phyloP scores from a whole-genome alignment of 169 alveolate genomes.

The Cryptosporidium meleagridis region DNA sequence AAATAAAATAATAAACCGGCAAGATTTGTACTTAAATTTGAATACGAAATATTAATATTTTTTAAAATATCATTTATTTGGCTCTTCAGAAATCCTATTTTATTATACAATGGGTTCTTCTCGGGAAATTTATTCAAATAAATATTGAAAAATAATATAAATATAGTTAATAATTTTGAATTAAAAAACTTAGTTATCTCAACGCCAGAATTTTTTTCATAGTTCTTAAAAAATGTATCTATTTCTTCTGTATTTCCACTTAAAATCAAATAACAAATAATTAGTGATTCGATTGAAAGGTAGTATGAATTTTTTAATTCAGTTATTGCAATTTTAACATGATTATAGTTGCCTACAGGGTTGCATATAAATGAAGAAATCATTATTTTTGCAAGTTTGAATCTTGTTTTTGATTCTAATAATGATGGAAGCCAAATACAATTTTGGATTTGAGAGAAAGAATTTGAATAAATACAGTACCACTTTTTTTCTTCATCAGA shows the following conservation, averaged over 20 bases:
- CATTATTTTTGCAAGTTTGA: conserved; percentile 37
- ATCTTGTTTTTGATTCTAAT: conserved; percentile 42
- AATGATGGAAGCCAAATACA: conserved; percentile 57
- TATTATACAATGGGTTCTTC: not conserved
- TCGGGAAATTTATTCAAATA: conserved; percentile 33
- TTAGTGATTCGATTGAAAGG: conserved; percentile 30
- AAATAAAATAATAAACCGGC: conserved; percentile 12
- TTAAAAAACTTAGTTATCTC: conserved; percentile 6
- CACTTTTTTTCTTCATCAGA: not conserved
- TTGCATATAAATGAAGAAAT: conserved; percentile 1
- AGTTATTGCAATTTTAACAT: not conserved
- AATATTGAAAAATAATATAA: conserved; percentile 1
- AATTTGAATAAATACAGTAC: not conserved
- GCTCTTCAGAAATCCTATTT: not conserved
- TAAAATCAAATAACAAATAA: conserved; percentile 12
- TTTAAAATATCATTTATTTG: not conserved
- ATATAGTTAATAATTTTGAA: not conserved
- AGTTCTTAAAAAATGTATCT: not conserved
- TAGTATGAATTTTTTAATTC: conserved; percentile 29
- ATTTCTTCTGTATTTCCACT: conserved; percentile 13
- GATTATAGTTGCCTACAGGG: not conserved
- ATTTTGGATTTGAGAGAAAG: conserved; percentile 5
- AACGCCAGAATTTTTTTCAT: not conserved
- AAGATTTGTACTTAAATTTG: conserved; percentile 7
- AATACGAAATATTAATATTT: conserved; percentile 9